Base-by-base conservation (phyloP, 2,329 filamentous ascomycete genomes). In the Graphilbum ipis-grandicollis region DNA sequence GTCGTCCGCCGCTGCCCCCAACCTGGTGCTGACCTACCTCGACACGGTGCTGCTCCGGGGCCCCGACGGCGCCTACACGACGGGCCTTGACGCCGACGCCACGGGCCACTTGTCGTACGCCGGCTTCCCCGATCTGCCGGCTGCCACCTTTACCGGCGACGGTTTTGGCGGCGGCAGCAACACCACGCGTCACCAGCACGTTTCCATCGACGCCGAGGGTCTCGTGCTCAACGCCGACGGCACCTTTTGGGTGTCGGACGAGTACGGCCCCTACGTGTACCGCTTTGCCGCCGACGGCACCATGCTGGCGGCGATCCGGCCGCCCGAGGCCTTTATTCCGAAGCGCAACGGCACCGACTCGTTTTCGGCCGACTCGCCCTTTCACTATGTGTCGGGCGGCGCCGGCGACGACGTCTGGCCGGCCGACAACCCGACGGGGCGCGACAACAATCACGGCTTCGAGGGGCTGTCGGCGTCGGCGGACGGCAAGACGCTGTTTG, bases 381-480 rank as follows among this genome's bases (percentile, higher is more conserved):
- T 75, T 4, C 57, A 68, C 34, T 80, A 78, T 48, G 52, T 71
- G 36, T 58, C 60, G 0, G 50, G 60, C 13, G 49, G 61, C 14
- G 49, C 55, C 9, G 61, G 70, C 2, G 54, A 52, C 3, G 77
- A 77, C 0, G 60, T 56, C 13, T 60, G 77, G 43, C 71, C 75
- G 1, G 59, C 63, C 2, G 65, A 65, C 1, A 41, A 41, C 31
- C 39, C 39, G 13, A 41, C 39, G 3, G 79, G 79, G 12, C 67
- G 79, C 17, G 60, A 65, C 38, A 82, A 84, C 52, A 84, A 84
- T 52, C 76, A 81, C 50, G 39, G 79, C n/a, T 70, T 83, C 34
- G 79, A 84, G 53, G 77, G 72, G 0, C 54, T 84, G 34, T 76
- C 73, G 0, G 54, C 68, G n/a, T 71, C 67, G 4, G 59, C 65